These are phyloP conservation scores for Backusella circina DNA, from an alignment of 192 early-diverging fungal species.

Conservation along the genomic window DNA sequence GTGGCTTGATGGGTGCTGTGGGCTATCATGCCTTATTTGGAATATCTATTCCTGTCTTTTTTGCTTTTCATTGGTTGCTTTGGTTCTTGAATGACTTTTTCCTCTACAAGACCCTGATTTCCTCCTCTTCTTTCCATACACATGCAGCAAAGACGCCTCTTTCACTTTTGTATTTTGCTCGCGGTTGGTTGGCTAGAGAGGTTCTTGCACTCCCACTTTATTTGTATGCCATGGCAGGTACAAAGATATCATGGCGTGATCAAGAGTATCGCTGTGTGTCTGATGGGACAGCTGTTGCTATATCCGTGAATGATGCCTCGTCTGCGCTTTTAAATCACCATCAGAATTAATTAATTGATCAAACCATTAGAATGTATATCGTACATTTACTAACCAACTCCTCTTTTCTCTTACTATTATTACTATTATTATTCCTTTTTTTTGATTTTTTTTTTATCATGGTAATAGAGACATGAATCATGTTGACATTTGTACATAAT, in stretches of 20 bases:
- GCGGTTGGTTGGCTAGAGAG: constrained; percentile 85
- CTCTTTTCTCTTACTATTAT: neutral
- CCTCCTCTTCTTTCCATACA: neutral
- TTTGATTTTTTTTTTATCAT: neutral
- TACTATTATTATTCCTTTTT: neutral
- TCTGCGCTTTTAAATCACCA: neutral
- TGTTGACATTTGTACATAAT: constrained; percentile 1
- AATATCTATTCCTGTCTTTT: constrained; percentile 30
- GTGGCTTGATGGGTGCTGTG: constrained; percentile 69
- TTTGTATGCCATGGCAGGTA: constrained; percentile 75
- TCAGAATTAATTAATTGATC: neutral
- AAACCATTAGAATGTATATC: neutral
- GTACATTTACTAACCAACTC: neutral
- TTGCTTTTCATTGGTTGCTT: constrained; percentile 15
- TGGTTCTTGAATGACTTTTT: constrained; percentile 33
- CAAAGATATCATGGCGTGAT: constrained; percentile 87
- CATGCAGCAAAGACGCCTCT: constrained; percentile 16
- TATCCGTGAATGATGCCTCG: neutral
- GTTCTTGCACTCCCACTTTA: constrained; percentile 80
- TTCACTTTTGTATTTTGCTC: constrained; percentile 41
- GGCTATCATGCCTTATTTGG: constrained; percentile 50
- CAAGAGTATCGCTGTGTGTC: constrained; percentile 56
- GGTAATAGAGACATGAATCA: neutral
- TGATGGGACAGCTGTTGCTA: constrained; percentile 59
- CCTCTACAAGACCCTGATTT: constrained; percentile 23